Conservation (phyloP, 2,329 filamentous ascomycete genomes). For the Fusarium anguioides region DNA sequence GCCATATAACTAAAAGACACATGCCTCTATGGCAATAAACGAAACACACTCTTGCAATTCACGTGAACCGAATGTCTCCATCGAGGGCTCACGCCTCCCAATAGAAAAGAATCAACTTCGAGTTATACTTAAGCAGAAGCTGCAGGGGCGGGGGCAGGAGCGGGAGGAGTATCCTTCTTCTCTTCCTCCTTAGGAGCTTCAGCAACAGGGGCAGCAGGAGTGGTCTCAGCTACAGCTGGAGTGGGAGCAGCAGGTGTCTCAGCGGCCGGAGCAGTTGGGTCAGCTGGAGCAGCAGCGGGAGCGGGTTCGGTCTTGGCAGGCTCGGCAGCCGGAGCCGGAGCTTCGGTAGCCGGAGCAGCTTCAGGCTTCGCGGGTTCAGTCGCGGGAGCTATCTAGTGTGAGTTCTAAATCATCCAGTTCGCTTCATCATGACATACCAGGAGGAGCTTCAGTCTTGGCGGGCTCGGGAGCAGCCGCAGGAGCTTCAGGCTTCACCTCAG, state of each 20-base stretch:
- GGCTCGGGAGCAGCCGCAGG: constrained; percentile 43
- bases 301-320: constrained; percentile 42
- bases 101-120: not conserved
- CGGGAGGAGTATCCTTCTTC: constrained; percentile 40
- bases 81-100: not conserved
- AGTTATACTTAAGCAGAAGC: constrained; percentile 35
- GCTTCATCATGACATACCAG: constrained; percentile 27
- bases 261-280: constrained; percentile 37
- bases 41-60: not conserved
- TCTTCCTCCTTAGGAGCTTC: constrained; percentile 45
- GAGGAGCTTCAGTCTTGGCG: constrained; percentile 42
- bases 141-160: constrained; percentile 40
- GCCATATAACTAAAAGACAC: constrained; percentile 1
- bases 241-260: constrained; percentile 42
- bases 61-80: constrained; percentile 9
- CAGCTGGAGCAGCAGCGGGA: constrained; percentile 32
- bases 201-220: constrained; percentile 28
- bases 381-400: constrained; percentile 36
- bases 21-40: constrained; percentile 6
- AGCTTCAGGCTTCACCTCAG: constrained; percentile 40
- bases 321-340: constrained; percentile 42
- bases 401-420: not conserved
- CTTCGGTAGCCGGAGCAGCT: constrained; percentile 44
- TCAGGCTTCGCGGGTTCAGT: constrained; percentile 46
- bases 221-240: constrained; percentile 33